Evolutionary conservation across 2,329 filamentous ascomycete species (phyloP).

Genomic region (Coleophoma eucalyptorum): DNA sequence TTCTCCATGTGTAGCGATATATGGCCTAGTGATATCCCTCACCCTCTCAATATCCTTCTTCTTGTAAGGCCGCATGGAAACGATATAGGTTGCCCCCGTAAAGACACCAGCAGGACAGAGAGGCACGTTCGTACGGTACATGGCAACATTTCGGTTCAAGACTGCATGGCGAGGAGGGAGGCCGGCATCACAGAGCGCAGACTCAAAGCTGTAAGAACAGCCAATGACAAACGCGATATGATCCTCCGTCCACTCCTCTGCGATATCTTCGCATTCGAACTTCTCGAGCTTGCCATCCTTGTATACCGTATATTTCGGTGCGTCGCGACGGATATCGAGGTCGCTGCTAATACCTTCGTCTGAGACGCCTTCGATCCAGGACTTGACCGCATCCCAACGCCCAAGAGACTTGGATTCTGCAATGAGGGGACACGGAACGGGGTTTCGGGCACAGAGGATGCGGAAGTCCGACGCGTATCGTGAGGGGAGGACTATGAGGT

Average conservation of each 20-base stretch:
- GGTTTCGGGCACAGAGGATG: conserved; percentile 55
- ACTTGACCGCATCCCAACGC: conserved; percentile 34
- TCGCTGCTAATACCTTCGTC: conserved; percentile 31
- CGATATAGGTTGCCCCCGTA: conserved; percentile 48
- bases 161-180: conserved; percentile 47
- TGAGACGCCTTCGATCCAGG: conserved; percentile 26
- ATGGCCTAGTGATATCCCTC: conserved; percentile 50
- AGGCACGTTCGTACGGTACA: conserved; percentile 56
- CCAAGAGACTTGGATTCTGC: conserved; percentile 45
- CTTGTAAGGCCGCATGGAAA: conserved; percentile 60
- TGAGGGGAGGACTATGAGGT: conserved; percentile 56
- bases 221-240: conserved; percentile 62
- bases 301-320: conserved; percentile 56
- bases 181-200: conserved; percentile 45
- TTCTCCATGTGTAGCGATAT: conserved; percentile 57
- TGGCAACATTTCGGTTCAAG: conserved; percentile 49
- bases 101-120: conserved; percentile 57
- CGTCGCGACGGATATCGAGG: conserved; percentile 54
- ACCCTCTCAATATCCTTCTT: conserved; percentile 45
- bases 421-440: conserved; percentile 58
- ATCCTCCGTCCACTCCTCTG: conserved; percentile 48
- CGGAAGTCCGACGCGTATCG: conserved; percentile 54
- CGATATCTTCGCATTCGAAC: conserved; percentile 37
- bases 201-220: conserved; percentile 62
- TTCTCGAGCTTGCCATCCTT: conserved; percentile 37